Evolutionary conservation across 2,329 filamentous ascomycete species (phyloP), one percentile per base, ranked within the genome.

Genomic region (Alternaria triticina): DNA sequence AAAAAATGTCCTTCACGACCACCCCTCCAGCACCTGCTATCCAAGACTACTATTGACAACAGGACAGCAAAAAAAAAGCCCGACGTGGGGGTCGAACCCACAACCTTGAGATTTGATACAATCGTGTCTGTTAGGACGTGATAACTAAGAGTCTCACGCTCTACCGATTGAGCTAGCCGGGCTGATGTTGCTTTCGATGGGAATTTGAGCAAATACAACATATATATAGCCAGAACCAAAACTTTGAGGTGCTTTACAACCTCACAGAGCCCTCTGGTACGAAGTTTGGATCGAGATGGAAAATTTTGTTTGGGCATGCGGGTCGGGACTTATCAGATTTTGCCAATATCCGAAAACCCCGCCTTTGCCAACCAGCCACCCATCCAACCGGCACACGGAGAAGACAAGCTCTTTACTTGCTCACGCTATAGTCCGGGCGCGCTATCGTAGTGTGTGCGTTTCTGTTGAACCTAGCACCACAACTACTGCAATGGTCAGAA

Each of bases 81-180:
- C 61, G 61, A 64, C 57, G 61, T 61, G 61, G 61, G 61, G 61
- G 52, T 61, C 59, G 62, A 66, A 66, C 64, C 61, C 64, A 61
- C 64, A 66, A 64, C 64, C 64, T 66, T 66, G 61, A 66, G 64
- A 66, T 66, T 51, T 56, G 23, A 54, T 57, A 33, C 36, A 57
- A 61, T 57, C 59, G 59, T 57, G 59, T 46, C 59, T 61, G 27
- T 57, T 51, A 61, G 59, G 46, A 45, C 59, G 59, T 61, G 59
- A 61, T 51, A 61, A 45, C 61, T 79, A 79, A 80, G 77, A 79
- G 77, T 78, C 77, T 79, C 72, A 79, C 75, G 77, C 77, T 78
- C 77, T 80, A 79, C 77, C 77, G 77, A 79, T 79, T 78, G 74
- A 76, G 75, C 67, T 64, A 69, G 60, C 67, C 65, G 58, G 67